Evolutionary conservation across 176 grass and related monocot species (phyloP).

Genomic region (Oryza longistaminata): DNA sequence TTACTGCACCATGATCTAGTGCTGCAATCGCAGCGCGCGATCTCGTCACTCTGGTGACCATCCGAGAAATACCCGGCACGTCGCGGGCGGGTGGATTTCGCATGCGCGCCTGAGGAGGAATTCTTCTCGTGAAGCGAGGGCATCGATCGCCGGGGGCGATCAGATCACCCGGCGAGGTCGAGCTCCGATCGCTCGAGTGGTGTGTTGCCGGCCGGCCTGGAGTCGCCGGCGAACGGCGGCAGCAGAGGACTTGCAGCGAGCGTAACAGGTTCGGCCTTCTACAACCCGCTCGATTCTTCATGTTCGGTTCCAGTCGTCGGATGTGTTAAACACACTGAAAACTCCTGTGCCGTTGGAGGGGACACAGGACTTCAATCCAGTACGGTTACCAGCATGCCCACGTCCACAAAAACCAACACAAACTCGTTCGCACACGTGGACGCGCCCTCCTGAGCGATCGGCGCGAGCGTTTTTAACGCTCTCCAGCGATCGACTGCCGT

Average conservation of each 20-base stretch:
- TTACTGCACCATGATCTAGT: conserved; percentile 40
- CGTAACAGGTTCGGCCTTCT: not conserved
- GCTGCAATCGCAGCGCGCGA: not conserved
- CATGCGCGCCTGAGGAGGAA: not conserved
- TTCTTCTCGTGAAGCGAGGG: not conserved
- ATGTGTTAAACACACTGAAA: too few relatives aligned
- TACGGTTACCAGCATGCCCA: not conserved
- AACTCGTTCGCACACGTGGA: conserved; percentile 22
- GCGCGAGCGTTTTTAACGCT: not conserved
- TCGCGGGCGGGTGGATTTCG: too few relatives aligned
- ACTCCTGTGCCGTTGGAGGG: too few relatives aligned
- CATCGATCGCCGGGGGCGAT: too few relatives aligned
- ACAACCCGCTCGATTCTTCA: not conserved
- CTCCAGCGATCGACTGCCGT: not conserved
- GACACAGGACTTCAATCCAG: too few relatives aligned
- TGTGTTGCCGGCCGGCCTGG: not conserved
- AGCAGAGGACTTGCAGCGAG: not conserved
- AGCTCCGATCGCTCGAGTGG: not conserved
- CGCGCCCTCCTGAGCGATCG: conserved; percentile 25
- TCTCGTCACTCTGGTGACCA: too few relatives aligned
- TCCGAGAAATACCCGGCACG: not conserved
- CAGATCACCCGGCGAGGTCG: not conserved
- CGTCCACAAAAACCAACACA: not conserved
- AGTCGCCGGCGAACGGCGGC: not conserved
- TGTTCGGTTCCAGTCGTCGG: too few relatives aligned